Evolutionary conservation across 1,284 basidiomycete genomes (phyloP).

Genomic region (Mycena citricolor): DNA sequence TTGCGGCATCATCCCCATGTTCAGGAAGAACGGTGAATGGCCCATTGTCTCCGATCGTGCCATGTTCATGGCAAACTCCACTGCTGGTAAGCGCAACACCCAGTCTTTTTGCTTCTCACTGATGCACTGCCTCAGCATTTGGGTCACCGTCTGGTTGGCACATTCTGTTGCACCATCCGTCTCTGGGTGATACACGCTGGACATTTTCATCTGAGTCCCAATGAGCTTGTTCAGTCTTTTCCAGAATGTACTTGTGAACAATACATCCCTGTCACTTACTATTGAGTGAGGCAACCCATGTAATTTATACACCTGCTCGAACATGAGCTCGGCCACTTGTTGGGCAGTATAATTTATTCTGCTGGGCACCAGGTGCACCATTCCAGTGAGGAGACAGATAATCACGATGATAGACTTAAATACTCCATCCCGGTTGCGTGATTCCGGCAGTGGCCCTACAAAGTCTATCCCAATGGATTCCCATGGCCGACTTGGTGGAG

Average conservation of each 20-base stretch:
- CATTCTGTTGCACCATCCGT: constrained; percentile 25
- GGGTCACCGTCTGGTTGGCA: constrained; percentile 20
- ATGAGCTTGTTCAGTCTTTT: constrained; percentile 26
- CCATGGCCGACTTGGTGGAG: constrained; percentile 33
- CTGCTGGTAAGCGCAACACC: constrained; percentile 3
- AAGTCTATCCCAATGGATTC: constrained; percentile 39
- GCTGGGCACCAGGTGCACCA: constrained; percentile 33
- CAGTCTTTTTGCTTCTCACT: constrained; percentile 4
- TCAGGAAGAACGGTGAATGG: constrained; percentile 12
- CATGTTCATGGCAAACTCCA: constrained; percentile 10
- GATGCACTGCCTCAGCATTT: constrained; percentile 13
- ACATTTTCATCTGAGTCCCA: constrained; percentile 33
- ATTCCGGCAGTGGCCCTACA: constrained; percentile 35
- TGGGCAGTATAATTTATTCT: constrained; percentile 32
- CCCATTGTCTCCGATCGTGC: constrained; percentile 5
- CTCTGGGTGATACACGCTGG: constrained; percentile 38
- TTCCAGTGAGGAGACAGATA: constrained; percentile 35
- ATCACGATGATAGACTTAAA: constrained; percentile 38
- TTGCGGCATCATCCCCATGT: constrained; percentile 1
- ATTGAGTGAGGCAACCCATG: constrained; percentile 30
- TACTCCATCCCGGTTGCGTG: constrained; percentile 26
- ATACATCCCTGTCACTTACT: constrained; percentile 30
- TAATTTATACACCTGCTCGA: constrained; percentile 34
- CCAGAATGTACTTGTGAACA: constrained; percentile 28
- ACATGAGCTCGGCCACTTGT: constrained; percentile 30